Evolutionary conservation across 345 rosid species (phyloP).

Genomic region (Durio zibethinus): DNA sequence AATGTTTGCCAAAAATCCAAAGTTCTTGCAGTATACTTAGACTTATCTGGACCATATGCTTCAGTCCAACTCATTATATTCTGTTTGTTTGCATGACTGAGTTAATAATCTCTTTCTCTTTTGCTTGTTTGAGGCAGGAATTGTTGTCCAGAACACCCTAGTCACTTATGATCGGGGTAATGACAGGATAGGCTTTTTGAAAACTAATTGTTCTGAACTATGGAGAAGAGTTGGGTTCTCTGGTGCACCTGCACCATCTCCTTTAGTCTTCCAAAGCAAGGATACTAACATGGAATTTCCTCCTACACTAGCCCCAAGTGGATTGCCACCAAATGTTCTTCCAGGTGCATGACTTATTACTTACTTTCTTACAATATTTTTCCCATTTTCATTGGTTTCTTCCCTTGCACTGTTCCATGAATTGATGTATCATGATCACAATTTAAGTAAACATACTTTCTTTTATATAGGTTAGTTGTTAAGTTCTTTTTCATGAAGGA

Average conservation of each 20-base stretch:
- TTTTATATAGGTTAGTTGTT: not conserved
- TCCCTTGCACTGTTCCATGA: not conserved
- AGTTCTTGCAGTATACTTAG: not conserved
- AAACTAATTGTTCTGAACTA: conserved; percentile 77
- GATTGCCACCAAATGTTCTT: conserved; percentile 29
- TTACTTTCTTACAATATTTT: not conserved
- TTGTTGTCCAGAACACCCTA: conserved; percentile 68
- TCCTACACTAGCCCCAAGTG: conserved; percentile 42
- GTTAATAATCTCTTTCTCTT: not conserved
- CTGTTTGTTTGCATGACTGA: not conserved
- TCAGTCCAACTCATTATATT: not conserved
- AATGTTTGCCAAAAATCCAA: not conserved
- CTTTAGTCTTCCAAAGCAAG: conserved; percentile 21
- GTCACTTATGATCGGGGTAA: conserved; percentile 76
- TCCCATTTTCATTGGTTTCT: not conserved
- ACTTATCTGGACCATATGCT: not conserved
- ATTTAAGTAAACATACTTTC: not conserved
- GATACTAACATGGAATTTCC: conserved; percentile 31
- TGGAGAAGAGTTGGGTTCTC: conserved; percentile 49
- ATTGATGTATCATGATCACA: conserved; percentile 3
- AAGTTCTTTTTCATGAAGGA: not conserved
- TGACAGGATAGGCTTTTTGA: conserved; percentile 71
- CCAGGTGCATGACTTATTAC: conserved; percentile 39
- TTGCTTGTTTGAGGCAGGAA: conserved; percentile 46
- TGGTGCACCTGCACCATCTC: conserved; percentile 41